Evolutionary conservation across 2,329 filamentous ascomycete genomes (phyloP).

Genomic region (Epichloe sylvatica): DNA sequence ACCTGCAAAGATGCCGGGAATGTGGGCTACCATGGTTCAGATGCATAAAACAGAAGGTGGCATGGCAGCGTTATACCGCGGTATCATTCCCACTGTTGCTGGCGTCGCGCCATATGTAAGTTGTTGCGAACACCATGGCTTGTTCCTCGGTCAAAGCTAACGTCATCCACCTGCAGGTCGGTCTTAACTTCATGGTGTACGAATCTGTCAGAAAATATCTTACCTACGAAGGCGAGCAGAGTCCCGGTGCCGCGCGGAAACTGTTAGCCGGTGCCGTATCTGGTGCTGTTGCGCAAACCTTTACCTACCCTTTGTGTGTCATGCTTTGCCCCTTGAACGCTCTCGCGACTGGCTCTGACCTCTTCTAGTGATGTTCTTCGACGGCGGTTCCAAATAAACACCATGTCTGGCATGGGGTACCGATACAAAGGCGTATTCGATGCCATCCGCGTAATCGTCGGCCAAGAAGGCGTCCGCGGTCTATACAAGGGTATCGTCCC

Average conservation of each 20-base stretch:
- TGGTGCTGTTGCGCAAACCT: constrained; percentile 92
- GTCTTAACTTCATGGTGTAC: constrained; percentile 97
- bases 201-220: constrained; percentile 73
- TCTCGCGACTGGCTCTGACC: constrained; percentile 8
- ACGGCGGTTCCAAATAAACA: constrained; percentile 94
- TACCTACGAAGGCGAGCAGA: constrained; percentile 75
- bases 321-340: background rate
- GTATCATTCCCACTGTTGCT: constrained; percentile 84
- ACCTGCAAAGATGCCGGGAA: constrained; percentile 64
- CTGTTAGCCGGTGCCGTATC: constrained; percentile 81
- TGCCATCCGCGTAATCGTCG: constrained; percentile 67
- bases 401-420: constrained; percentile 97
- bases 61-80: constrained; percentile 72
- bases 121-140: background rate
- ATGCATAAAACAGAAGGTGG: constrained; percentile 95
- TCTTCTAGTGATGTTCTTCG: constrained; percentile 66
- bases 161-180: constrained; percentile 45
- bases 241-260: constrained; percentile 68
- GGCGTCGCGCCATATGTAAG: constrained; percentile 86
- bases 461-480: constrained; percentile 69
- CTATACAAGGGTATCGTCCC: constrained; percentile 94
- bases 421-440: constrained; percentile 80
- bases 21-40: constrained; percentile 67
- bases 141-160: constrained; percentile 4
- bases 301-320: constrained; percentile 91